Percentiles rank a stretch among this genome's conserved stretches.
These are phyloP conservation scores for Saturnispora diversa DNA, from an alignment of 805 yeast genomes.

Conservation along the genomic window DNA sequence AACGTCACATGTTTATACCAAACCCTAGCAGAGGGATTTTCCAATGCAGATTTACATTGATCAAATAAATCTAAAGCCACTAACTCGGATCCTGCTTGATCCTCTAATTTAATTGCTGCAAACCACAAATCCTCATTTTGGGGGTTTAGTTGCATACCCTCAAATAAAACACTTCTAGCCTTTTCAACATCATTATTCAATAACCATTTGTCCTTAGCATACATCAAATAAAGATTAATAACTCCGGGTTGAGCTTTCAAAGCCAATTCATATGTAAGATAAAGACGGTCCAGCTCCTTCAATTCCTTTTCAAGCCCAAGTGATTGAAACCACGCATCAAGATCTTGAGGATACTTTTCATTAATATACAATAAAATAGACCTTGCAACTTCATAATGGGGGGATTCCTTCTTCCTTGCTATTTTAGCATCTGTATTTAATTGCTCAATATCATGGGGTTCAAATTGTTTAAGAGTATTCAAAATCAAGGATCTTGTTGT, in stretches of 20 bases:
- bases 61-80: slow-evolving; percentile 33
- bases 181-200: slow-evolving; percentile 37
- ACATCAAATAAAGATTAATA: slow-evolving; percentile 54
- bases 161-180: slow-evolving; percentile 46
- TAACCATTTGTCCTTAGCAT: slow-evolving; percentile 61
- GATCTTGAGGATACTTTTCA: slow-evolving; percentile 38
- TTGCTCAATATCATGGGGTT: not conserved
- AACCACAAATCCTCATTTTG: slow-evolving; percentile 53
- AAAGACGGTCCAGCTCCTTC: slow-evolving; percentile 28
- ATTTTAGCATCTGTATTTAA: slow-evolving; percentile 28
- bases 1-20: slow-evolving; percentile 57
- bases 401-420: no score
- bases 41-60: slow-evolving; percentile 14
- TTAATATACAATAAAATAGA: slow-evolving; percentile 41
- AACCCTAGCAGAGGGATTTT: slow-evolving; percentile 36
- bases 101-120: slow-evolving; percentile 63
- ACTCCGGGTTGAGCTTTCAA: slow-evolving; percentile 40
- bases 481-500: slow-evolving; percentile 50
- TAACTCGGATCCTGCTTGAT: slow-evolving; percentile 31
- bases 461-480: slow-evolving; percentile 15
- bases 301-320: slow-evolving; percentile 30
- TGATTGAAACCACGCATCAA: slow-evolving; percentile 42
- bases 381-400: slow-evolving; percentile 33
- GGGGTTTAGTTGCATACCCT: slow-evolving; percentile 39
- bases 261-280: slow-evolving; percentile 45